Percentiles rank a stretch among this genome's conserved stretches.
phyloP scores from a whole-genome alignment of 805 yeast genomes.

The Dipodascus albidus region DNA sequence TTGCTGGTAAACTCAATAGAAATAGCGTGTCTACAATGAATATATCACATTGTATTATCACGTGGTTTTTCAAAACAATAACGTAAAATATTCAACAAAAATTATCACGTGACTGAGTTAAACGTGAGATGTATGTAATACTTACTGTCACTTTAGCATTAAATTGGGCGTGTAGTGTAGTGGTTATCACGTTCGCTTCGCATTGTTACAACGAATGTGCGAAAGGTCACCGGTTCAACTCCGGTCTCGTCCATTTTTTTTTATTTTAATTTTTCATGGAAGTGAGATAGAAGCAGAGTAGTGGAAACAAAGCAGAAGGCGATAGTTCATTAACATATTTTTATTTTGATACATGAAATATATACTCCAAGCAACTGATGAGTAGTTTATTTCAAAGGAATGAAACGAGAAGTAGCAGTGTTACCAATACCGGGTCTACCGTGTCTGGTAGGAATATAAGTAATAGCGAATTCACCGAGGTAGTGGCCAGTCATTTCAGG shows the following conservation, averaged over 20 bases:
- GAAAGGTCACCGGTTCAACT: constrained; percentile 2
- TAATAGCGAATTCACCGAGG: constrained; percentile 99
- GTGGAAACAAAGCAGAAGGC: not conserved
- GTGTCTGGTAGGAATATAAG: constrained; percentile 99
- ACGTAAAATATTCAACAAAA: no score
- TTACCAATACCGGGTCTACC: constrained; percentile 83
- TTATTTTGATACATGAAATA: not conserved
- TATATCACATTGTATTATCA: no score
- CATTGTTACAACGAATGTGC: not conserved
- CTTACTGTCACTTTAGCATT: no score
- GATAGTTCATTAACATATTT: not conserved
- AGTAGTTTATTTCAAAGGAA: constrained; percentile 44
- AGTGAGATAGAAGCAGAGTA: not conserved
- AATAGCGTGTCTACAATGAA: no score
- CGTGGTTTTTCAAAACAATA: no score
- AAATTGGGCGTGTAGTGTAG: constrained; percentile 1
- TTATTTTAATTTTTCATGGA: not conserved
- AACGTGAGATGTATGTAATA: not conserved
- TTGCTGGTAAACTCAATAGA: no score
- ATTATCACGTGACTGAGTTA: constrained; percentile 10
- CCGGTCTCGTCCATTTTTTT: constrained; percentile 1
- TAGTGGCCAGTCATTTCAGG: constrained; percentile 99
- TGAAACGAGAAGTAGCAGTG: constrained; percentile 60
- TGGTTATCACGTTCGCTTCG: constrained; percentile 2
- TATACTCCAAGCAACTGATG: not conserved